Base-by-base conservation (phyloP, 129 eudicot species). In the Saussurea involucrata region DNA sequence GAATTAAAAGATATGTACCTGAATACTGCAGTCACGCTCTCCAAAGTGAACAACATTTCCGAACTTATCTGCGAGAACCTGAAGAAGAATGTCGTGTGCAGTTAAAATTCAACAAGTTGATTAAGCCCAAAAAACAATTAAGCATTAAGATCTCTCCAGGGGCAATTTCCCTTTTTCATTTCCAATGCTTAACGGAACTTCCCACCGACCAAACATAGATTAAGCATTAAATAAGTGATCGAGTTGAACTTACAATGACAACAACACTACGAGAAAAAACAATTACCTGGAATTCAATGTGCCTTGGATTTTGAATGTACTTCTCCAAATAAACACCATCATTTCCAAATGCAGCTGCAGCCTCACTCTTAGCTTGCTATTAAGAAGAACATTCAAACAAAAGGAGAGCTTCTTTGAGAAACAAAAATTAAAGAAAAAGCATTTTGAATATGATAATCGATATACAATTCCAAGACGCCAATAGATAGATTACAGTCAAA, bases 11-110 rank as follows among this genome's bases (percentile, higher is more conserved):
- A 73, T 68, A 17, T 66, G 57, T 83, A 89, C 99, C 97, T 95
- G 99, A 85, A 95, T 95, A 86, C 97, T 95, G 88, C 99, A 95
- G 84, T 95, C 99, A 83, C 99, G 99, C 84, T 95, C 99, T 68
- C 99, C 99, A 74, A 92, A 95, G 85, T 95, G 99, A 80, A 92
- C 95, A 72, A 95, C 99, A 76, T 95, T 95, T 67, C 99, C 99
- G 82, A 29, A 89, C 80, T 95, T 95, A 81, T 95, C 99, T 31
- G 99, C 99, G 81, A 95, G 92, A 80, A 95, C 97, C 98, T 94
- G 85, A 33, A 84, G 32, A 58, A 20, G 46, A 68, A 71, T n/a
- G 33, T 61, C 3, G 13, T 66, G 29, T 17, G 34, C 27, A 67
- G 69, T 81, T 68, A 74, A 36, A 21, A 74, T 24, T 68, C 78